Evolutionary conservation across 148 eudicot genomes (phyloP), one percentile per base, ranked within the genome.

Genomic region (Cornus florida): DNA sequence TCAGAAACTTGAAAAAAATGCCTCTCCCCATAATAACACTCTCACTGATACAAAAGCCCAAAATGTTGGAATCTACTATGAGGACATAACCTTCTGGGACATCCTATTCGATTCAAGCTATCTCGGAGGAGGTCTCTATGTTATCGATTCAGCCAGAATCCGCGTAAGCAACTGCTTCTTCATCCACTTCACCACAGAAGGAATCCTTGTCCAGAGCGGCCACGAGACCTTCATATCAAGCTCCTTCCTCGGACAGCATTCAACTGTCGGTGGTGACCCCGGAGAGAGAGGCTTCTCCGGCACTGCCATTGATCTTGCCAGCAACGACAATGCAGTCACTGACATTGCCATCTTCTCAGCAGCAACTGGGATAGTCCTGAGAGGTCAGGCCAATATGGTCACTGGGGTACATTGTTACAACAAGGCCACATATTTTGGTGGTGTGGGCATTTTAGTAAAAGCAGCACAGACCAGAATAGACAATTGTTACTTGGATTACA

Each of bases 381-480:
- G 87, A 59, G 86, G 88, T 4, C 69, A 69, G 13, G 90, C 90
- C 59, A 88, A 85, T 33, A 81, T 85, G 7, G 19, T 85, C 73
- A 85, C 86, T 17, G 88, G 90, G 39, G 88, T 83, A 14, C 90
- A 88, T 73, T 88, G 88, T 68, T 88, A 88, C 70, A 85, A 85
- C 74, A 88, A 88, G 69, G 90, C 90, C 2, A 79, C 88, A 2
- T 73, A 0, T 64, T 88, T 85, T 60, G 88, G 90, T 3, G 90
- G 90, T 4, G 79, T 85, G 1, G 88, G 90, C 2, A 83, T 88
- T 71, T 39, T 83, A 23, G 83, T 85, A 8, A 81, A 83, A 73
- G 76, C 87, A 2, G 86, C 74, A 22, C 82, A 83, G 57, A 83
- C 82, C 4, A 71, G 90, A 70, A 75, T 87, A 11, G 80, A 69